phyloP scores from a whole-genome alignment of 345 rosid species.

The Citrus medica region DNA sequence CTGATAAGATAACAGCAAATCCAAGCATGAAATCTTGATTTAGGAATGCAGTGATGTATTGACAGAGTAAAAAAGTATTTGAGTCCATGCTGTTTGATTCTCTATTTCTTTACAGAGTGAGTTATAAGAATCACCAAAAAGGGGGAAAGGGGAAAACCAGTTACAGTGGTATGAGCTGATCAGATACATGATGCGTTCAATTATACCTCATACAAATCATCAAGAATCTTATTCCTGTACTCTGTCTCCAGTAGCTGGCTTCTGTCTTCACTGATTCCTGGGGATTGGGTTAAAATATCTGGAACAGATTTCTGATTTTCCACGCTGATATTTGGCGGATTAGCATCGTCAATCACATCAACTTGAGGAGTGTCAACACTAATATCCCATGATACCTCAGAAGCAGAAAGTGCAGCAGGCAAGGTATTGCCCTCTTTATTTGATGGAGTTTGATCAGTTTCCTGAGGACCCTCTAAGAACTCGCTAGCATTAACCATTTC shows the following conservation, averaged over 20 bases:
- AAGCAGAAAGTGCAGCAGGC: constrained; percentile 39
- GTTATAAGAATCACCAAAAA: not conserved
- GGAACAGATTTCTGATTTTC: constrained; percentile 35
- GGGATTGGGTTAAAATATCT: constrained; percentile 33
- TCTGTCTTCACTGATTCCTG: constrained; percentile 47
- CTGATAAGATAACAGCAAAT: constrained; percentile 36
- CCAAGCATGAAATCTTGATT: constrained; percentile 4
- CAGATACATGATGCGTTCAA: not conserved
- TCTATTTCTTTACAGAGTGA: not conserved
- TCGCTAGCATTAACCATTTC: constrained; percentile 86
- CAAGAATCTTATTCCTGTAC: constrained; percentile 85
- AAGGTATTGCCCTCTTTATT: constrained; percentile 34
- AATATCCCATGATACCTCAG: constrained; percentile 87
- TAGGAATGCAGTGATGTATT: not conserved
- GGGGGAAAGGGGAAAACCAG: not conserved
- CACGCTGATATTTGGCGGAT: constrained; percentile 28
- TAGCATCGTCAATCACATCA: constrained; percentile 53
- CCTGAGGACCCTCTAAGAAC: constrained; percentile 40
- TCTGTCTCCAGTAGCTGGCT: constrained; percentile 89
- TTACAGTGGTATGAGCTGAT: constrained; percentile 3
- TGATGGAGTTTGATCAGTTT: constrained; percentile 27
- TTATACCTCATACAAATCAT: constrained; percentile 89
- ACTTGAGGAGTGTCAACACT: constrained; percentile 88
- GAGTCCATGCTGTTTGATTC: not conserved
- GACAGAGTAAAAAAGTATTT: not conserved